Evolutionary conservation across 2,329 filamentous ascomycete species (phyloP), one percentile per base, ranked within the genome.

Genomic region (Dothidotthia symphoricarpi): DNA sequence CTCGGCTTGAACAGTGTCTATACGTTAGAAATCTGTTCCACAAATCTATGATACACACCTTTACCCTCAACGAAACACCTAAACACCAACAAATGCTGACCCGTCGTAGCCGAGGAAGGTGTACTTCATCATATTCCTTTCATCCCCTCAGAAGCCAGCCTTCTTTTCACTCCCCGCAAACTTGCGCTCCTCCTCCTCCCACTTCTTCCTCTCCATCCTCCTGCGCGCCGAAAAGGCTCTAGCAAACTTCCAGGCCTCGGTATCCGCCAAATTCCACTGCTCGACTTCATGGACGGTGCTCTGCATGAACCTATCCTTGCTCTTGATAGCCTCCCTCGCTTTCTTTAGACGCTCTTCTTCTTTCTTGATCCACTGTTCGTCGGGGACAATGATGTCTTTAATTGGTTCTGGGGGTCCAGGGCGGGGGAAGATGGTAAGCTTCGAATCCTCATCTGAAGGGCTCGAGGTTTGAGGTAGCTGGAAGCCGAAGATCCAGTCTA

Each of bases 401-500:
- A 70, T 71, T 28, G 73, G 68, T 39, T 75, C 71, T 34, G 65
- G 69, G 34, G 53, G 66, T 47, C 39, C 59, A 4, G 76, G 75
- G 39, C 75, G 70, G 2, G 62, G 62, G 34, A 60, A 64, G 19
- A 63, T 41, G 41, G 56, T 60, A 29, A 75, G 72, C 54, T 83
- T 76, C 2, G 79, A 76, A 2, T 77, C 75, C 45, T 77, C 76
- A 31, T 74, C 76, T 17, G 74, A 71, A 27, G 75, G 66, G 3
- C 76, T 72, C 9, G 71, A 69, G 14, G 73, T 68, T 31, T 75
- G 74, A 2, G 90, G 87, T 8, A 96, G 75, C 11, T 75, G 73
- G 66, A 97, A 97, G 36, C 91, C 93, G 61, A 97, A 88, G 51
- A 85, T 78, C 88, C 89, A 97, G 59, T 91, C 85, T 2, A 95